A percentile compares a stretch with the other conserved stretches of the same genome.
Conservation (phyloP, 495 filamentous ascomycete genomes). For the Hypomontagnella monticulosa region DNA sequence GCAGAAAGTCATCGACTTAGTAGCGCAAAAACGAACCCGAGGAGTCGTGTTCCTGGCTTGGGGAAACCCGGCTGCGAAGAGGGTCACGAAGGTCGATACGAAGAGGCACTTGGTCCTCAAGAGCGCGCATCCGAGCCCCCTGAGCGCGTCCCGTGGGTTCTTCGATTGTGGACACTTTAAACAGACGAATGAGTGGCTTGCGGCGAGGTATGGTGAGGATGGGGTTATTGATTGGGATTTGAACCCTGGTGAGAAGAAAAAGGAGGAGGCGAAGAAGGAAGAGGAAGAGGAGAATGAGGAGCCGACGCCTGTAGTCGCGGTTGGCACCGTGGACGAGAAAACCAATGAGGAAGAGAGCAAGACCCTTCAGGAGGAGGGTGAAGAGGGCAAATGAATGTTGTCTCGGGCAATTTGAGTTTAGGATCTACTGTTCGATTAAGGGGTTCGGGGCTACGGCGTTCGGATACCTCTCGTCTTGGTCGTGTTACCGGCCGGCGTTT, state of each 20-base stretch:
- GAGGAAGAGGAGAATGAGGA: slow-evolving; percentile 17
- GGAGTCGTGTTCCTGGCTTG: slow-evolving; percentile 96
- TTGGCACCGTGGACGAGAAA: slow-evolving; percentile 26
- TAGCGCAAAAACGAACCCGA: slow-evolving; percentile 73
- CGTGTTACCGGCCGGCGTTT: slow-evolving; percentile 23
- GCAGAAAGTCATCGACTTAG: slow-evolving; percentile 86
- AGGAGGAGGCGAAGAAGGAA: slow-evolving; percentile 17
- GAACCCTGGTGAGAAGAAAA: slow-evolving; percentile 47
- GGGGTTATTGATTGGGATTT: slow-evolving; percentile 90
- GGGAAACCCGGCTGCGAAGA: slow-evolving; percentile 81
- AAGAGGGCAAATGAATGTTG: slow-evolving; percentile 17
- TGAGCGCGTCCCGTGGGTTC: slow-evolving; percentile 83
- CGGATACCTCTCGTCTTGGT: slow-evolving; percentile 11
- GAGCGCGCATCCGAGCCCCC: slow-evolving; percentile 89
- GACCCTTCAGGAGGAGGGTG: slow-evolving; percentile 38
- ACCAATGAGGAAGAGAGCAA: slow-evolving; percentile 34
- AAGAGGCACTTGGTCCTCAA: slow-evolving; percentile 80
- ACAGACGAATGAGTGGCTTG: slow-evolving; percentile 90
- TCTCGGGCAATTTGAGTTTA: neutral
- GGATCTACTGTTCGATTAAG: neutral
- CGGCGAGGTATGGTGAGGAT: slow-evolving; percentile 75
- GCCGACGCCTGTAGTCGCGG: slow-evolving; percentile 24
- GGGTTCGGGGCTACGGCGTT: slow-evolving; percentile 12
- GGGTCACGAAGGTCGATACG: slow-evolving; percentile 74
- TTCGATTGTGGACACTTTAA: slow-evolving; percentile 89